Conservation (phyloP, 768 basidiomycete genomes). For the Kwoniella bestiolae region DNA sequence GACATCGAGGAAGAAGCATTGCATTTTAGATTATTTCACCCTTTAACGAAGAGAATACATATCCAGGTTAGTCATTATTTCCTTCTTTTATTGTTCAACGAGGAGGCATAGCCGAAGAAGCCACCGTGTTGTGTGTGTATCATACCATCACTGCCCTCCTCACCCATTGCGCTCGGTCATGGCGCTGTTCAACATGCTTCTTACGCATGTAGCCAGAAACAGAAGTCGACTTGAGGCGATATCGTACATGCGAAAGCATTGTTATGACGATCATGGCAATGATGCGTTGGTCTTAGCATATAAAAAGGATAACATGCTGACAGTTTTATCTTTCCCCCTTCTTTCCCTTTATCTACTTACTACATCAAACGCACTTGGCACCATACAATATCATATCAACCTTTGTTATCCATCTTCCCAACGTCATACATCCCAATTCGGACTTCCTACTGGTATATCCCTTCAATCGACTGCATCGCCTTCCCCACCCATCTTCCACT, state of each 20-base stretch:
- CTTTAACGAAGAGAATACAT: neutral
- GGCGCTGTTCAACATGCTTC: neutral
- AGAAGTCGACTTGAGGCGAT: neutral
- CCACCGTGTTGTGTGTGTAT: neutral
- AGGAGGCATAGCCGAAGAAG: neutral
- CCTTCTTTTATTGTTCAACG: neutral
- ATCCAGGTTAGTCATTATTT: constrained; percentile 16
- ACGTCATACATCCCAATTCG: neutral
- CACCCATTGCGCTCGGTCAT: neutral
- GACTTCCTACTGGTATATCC: neutral
- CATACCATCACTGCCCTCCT: neutral
- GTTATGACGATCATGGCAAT: neutral
- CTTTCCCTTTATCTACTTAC: neutral
- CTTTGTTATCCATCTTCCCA: neutral
- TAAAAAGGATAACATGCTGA: constrained; percentile 19
- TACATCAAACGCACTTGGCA: neutral
- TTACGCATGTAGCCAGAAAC: neutral
- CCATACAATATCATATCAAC: constrained; percentile 2
- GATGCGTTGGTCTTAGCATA: neutral
- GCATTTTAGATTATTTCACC: neutral
- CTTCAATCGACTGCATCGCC: neutral
- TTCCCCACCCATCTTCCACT: constrained; percentile 1
- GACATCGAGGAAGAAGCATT: constrained; percentile 7
- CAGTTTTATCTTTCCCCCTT: constrained; percentile 20
- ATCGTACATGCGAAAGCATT: neutral